A percentile compares a stretch with the other conserved stretches of the same genome.
phyloP scores from a whole-genome alignment of 169 alveolate species.

The Theileria luwenshuni region DNA sequence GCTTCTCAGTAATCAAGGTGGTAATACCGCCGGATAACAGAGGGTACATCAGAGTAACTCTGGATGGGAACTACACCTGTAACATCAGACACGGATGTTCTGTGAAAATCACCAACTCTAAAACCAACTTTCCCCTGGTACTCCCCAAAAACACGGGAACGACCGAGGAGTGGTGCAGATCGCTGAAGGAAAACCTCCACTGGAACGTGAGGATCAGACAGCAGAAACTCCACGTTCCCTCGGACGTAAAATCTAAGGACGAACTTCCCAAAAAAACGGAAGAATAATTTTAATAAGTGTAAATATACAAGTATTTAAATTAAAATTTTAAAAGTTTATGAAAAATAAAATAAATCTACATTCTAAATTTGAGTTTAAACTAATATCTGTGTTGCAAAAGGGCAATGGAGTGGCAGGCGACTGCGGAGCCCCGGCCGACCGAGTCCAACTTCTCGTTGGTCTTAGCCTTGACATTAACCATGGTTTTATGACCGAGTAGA shows the following conservation, averaged over 20 bases:
- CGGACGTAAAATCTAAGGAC: slow-evolving; percentile 17
- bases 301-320: background rate
- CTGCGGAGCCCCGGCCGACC: slow-evolving; percentile 53
- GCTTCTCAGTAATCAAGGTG: slow-evolving; percentile 59
- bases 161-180: slow-evolving; percentile 56
- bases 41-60: slow-evolving; percentile 66
- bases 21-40: slow-evolving; percentile 72
- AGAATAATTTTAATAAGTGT: background rate
- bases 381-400: slow-evolving; percentile 20
- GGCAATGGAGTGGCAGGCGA: slow-evolving; percentile 64
- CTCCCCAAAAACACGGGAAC: slow-evolving; percentile 63
- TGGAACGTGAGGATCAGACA: slow-evolving; percentile 68
- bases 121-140: slow-evolving; percentile 53
- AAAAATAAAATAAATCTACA: background rate
- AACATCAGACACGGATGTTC: slow-evolving; percentile 59
- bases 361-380: background rate
- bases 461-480: slow-evolving; percentile 65
- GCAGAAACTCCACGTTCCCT: slow-evolving; percentile 51
- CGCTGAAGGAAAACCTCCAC: slow-evolving; percentile 67
- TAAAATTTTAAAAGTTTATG: background rate
- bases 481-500: slow-evolving; percentile 32
- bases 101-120: slow-evolving; percentile 42
- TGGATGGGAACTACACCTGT: slow-evolving; percentile 66
- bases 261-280: slow-evolving; percentile 1
- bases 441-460: slow-evolving; percentile 70